Evolutionary conservation across 1,284 basidiomycete species (phyloP), one percentile per base, ranked within the genome.

Genomic region (Termitomyces sp.): DNA sequence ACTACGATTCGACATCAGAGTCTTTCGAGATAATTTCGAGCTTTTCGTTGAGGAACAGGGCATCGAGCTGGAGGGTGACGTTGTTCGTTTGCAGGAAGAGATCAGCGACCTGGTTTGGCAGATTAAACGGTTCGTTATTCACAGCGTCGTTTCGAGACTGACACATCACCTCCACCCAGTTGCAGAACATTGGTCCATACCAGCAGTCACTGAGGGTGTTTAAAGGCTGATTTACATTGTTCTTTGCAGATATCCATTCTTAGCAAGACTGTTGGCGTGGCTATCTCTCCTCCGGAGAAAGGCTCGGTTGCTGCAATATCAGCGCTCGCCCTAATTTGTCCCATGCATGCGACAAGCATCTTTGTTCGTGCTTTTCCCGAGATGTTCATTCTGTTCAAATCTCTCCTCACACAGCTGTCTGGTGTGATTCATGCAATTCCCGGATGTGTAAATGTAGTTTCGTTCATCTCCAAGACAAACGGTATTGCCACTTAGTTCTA

Each of bases 1-100:
- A 11, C 28, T 57, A 10, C 49, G 38, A 19, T 39, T 14, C 21
- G 46, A 49, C 21, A 38, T 57, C 13, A 42, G 26, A 19, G 5
- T 18, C 5, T 57, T 57, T 30, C 37, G 45, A 49, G 19, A 48
- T 19, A 39, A n/a, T 16, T 51, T 57, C 10, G 49, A 54, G 8
- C 18, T 57, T 8, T 54, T 57, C 45, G 21, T 47, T 1, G 46
- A 54, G 21, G 49, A 51, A 26, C 52, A 57, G 41, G 31, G 41
- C 5, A 50, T 45, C 2, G 33, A 48, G 7, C 37, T 54, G n/a
- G 34, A 48, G 11, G 39, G 33, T 5, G 42, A 57, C 2, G 37
- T 54, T 7, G 26, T 54, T 18, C 16, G 18, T 11, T 31, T 57
- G 10, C 49, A 49, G 14, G 52, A 50, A 26, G 46, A 42, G 13